Conservation (phyloP, 2,329 filamentous ascomycete species). For the Aspergillus quadricinctus region DNA sequence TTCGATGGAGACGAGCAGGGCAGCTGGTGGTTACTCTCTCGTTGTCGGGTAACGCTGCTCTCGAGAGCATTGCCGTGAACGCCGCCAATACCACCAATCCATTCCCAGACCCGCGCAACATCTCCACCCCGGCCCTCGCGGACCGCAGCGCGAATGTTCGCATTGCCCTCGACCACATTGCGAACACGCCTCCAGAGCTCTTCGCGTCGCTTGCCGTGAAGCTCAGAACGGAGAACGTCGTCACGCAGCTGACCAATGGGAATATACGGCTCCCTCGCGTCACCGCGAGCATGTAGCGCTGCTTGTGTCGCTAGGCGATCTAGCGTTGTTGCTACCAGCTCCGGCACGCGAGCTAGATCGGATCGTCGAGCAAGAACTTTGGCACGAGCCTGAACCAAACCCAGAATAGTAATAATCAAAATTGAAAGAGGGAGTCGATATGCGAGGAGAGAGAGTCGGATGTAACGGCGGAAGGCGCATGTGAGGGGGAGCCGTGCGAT, state of each 20-base stretch:
- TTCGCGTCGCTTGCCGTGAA: conserved; percentile 70
- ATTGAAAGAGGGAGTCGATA: conserved; percentile 49
- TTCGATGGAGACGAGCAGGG: conserved; percentile 23
- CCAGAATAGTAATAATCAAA: conserved; percentile 43
- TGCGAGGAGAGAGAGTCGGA: conserved; percentile 46
- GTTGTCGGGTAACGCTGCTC: conserved; percentile 18
- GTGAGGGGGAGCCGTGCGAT: conserved; percentile 85
- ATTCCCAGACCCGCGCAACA: conserved; percentile 63
- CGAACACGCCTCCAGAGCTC: conserved; percentile 79
- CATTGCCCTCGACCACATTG: conserved; percentile 84
- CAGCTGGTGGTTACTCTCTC: conserved; percentile 22
- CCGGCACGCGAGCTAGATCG: conserved; percentile 69
- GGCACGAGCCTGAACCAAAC: conserved; percentile 60
- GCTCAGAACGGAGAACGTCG: conserved; percentile 79
- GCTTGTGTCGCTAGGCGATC: conserved; percentile 80
- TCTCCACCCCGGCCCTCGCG: conserved; percentile 55
- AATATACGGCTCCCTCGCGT: conserved; percentile 70
- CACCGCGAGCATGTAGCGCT: conserved; percentile 65
- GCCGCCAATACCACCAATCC: conserved; percentile 58
- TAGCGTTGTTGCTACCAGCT: conserved; percentile 77
- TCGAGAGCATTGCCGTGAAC: conserved; percentile 35
- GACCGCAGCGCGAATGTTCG: conserved; percentile 78
- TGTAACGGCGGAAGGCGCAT: conserved; percentile 45
- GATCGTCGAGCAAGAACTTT: conserved; percentile 60
- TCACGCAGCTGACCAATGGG: conserved; percentile 86